phyloP scores from a whole-genome alignment of 2,329 filamentous ascomycete genomes.

The Epichloe sp. region DNA sequence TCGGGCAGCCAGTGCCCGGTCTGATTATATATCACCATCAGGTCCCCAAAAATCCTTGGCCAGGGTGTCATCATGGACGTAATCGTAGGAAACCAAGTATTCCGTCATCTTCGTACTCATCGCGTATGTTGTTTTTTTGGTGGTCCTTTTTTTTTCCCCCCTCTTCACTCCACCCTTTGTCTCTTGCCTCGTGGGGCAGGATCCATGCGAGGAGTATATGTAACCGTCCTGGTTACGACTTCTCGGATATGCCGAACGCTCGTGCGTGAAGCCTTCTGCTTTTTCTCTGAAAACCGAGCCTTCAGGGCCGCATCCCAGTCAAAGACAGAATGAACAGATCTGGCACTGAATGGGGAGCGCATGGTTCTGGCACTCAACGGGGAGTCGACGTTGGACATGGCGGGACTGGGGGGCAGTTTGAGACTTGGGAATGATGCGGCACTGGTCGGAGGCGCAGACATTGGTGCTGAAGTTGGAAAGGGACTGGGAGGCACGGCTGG shows the following conservation, averaged over 20 bases:
- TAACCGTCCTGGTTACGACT: slow-evolving; percentile 88
- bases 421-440: slow-evolving; percentile 51
- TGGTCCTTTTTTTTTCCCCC: background rate
- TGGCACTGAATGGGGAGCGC: slow-evolving; percentile 63
- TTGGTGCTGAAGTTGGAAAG: slow-evolving; percentile 36
- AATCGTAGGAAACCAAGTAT: slow-evolving; percentile 4
- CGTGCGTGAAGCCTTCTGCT: slow-evolving; percentile 44
- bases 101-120: background rate
- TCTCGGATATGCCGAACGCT: slow-evolving; percentile 65
- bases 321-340: slow-evolving; percentile 54
- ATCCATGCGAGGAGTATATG: slow-evolving; percentile 76
- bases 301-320: slow-evolving; percentile 68
- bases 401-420: slow-evolving; percentile 65
- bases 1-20: slow-evolving; percentile 1
- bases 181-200: slow-evolving; percentile 88
- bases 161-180: slow-evolving; percentile 48
- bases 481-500: slow-evolving; percentile 33
- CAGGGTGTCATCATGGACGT: slow-evolving; percentile 2
- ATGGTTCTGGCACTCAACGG: slow-evolving; percentile 48
- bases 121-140: background rate
- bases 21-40: slow-evolving; percentile 1
- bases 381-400: slow-evolving; percentile 53
- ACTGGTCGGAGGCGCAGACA: slow-evolving; percentile 49
- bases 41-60: background rate
- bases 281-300: slow-evolving; percentile 48